Base-by-base conservation (phyloP, 2,329 filamentous ascomycete genomes). In the Fusarium denticulatum region DNA sequence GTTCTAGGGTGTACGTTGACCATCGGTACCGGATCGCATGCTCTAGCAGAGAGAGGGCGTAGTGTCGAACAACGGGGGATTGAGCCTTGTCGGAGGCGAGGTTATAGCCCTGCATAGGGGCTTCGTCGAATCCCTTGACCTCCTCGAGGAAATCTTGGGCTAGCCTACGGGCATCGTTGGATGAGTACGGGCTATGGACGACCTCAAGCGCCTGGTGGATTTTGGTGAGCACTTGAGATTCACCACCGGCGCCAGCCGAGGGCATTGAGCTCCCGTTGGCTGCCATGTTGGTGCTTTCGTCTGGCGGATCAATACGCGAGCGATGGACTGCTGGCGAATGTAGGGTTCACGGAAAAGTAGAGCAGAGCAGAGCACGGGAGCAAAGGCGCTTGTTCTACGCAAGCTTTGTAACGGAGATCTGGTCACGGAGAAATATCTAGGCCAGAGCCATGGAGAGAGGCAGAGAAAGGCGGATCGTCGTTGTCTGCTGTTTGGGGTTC, bases 1-100 rank as follows among this genome's bases (percentile, higher is more conserved):
- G 92, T 28, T 91, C 89, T 34, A 87, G 82, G 26, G 87, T 89
- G 79, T 95, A 95, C 55, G 92, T 89, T 40, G 91, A 88, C 90
- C 95, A 97, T 76, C 90, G 91, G 83, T 97, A 95, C 76, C 92
- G 93, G 80, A 98, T 92, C 50, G 94, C 92, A 82, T 97, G 93
- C 79, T 98, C 96, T 74, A 99, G 89, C 64, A 99, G 88, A 34
- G 95, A 97, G 37, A 99, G 88, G 64, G 95, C 96, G 82, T 97
- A 99, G 84, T 98, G 95, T 77, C 96, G 93, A 64, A 98, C 93
- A 61, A 96, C 89, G 45, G 94, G 90, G 60, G 93, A 89, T 80
- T 97, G 94, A 42, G 88, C 86, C 78, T 87, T 88, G 82, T 96
- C 92, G 74, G 90, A 90, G 49, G 95, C 95, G 67, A 99, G 89